phyloP scores from a whole-genome alignment of 2,329 filamentous ascomycete genomes.

The Hirsutella thompsonii region DNA sequence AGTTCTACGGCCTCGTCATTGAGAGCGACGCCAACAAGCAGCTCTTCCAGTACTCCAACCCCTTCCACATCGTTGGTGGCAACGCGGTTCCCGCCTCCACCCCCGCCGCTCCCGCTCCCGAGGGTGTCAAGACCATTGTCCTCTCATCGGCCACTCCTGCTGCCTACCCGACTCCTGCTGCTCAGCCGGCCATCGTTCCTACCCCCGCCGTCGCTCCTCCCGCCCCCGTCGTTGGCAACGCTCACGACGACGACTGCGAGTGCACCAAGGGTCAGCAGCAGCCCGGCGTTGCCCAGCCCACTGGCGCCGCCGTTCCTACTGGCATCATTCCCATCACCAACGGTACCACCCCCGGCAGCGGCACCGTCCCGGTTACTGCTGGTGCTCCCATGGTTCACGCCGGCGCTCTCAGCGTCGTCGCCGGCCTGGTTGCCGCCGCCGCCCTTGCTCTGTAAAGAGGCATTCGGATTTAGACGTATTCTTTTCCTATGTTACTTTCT shows the following conservation, averaged over 20 bases:
- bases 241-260: constrained; percentile 6
- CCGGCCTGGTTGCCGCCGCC: constrained; percentile 26
- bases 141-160: constrained; percentile 8
- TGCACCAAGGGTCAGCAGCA: constrained; percentile 2
- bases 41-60: constrained; percentile 27
- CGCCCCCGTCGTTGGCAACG: constrained; percentile 1
- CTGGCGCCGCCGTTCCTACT: neutral
- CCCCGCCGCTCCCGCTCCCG: constrained; percentile 14
- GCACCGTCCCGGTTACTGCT: constrained; percentile 5
- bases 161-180: neutral
- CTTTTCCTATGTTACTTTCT: constrained; percentile 11
- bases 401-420: constrained; percentile 24
- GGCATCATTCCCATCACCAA: constrained; percentile 3
- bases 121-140: constrained; percentile 18
- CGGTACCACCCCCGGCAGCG: constrained; percentile 5
- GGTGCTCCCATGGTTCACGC: constrained; percentile 19
- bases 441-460: constrained; percentile 28
- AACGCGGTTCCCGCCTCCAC: constrained; percentile 1
- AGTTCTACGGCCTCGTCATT: neutral
- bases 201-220: neutral
- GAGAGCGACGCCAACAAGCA: neutral
- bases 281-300: constrained; percentile 11
- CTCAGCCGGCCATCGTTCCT: neutral
- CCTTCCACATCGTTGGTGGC: constrained; percentile 35
- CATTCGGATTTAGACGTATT: constrained; percentile 8